Evolutionary conservation across 176 grass and related monocot species (phyloP).

Genomic region (Phyllostachys edulis): DNA sequence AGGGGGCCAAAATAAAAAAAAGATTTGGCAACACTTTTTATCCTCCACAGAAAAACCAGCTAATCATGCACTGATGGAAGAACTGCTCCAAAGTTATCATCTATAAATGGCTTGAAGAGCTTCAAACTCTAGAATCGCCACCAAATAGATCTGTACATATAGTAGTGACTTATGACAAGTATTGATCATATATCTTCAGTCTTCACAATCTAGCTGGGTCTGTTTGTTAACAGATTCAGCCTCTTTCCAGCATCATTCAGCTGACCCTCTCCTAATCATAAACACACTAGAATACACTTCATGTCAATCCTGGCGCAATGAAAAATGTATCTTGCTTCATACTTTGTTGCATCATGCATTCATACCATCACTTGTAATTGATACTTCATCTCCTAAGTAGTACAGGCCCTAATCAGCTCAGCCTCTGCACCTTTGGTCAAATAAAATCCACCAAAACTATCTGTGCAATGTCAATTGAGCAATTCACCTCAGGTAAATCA

Average conservation of each 20-base stretch:
- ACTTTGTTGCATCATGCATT: neutral
- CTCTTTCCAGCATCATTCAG: neutral
- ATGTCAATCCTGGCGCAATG: neutral
- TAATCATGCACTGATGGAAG: neutral
- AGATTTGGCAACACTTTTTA: neutral
- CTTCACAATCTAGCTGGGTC: neutral
- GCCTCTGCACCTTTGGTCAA: neutral
- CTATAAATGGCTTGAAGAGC: neutral
- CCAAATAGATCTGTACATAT: neutral
- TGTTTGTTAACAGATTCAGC: neutral
- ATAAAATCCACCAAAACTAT: neutral
- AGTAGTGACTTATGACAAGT: neutral
- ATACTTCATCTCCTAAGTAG: neutral
- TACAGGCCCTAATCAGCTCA: neutral
- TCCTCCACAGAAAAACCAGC: neutral
- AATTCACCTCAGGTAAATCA: neutral
- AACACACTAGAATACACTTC: neutral
- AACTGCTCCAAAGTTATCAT: neutral
- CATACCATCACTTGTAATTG: neutral
- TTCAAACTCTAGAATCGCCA: neutral
- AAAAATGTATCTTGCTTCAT: neutral
- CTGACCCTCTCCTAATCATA: neutral
- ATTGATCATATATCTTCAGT: neutral
- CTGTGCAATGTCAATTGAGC: neutral
- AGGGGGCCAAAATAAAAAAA: too few relatives aligned